Evolutionary conservation across 2,329 filamentous ascomycete genomes (phyloP), one percentile per base, ranked within the genome.

Genomic region (Fusarium chaquense): DNA sequence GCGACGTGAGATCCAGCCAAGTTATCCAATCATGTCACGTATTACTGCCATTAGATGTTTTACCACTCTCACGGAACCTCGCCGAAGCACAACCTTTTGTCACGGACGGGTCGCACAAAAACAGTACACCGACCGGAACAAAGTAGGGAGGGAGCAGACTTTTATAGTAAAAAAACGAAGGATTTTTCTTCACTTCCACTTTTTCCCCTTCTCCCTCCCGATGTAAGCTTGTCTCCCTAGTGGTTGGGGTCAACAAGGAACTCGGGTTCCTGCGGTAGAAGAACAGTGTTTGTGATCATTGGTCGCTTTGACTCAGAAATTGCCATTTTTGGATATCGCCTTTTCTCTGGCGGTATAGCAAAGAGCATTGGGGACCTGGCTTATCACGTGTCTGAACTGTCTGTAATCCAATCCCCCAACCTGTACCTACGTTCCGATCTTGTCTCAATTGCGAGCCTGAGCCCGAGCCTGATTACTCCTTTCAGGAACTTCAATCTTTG

Each of bases 351-450:
- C 69, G 72, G 71, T 51, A 51, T 40, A 50, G n/a, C n/a, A 40
- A 24, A 13, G 64, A 56, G 51, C 70, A 63, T 66, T 65, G 69
- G 64, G 59, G 59, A 18, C 18, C 24, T 51, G 33, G 26, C 62
- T 65, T 64, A 74, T 74, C 72, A 74, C 72, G 70, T 74, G 72
- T 74, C 68, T 58, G 51, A 52, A 15, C 24, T 56, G 55, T 49
- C 53, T 58, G 60, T 58, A 62, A 62, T 59, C 51, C 63, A 58
- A 61, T 59, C 45, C 65, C 67, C 62, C 64, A 69, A 62, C 50
- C 55, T 35, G 38, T 26, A 51, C 33, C 22, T 40, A 54, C 58
- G 43, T 22, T 26, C 55, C 36, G 36, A 53, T 53, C 46, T 41
- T 58, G 36, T 33, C 52, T 52, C 50, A 46, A 46, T 46, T 30